Percentiles rank a stretch among this genome's conserved stretches.
These are phyloP conservation scores for Solanum hybrid DNA, from an alignment of 305 asterid species.

Conservation along the genomic window DNA sequence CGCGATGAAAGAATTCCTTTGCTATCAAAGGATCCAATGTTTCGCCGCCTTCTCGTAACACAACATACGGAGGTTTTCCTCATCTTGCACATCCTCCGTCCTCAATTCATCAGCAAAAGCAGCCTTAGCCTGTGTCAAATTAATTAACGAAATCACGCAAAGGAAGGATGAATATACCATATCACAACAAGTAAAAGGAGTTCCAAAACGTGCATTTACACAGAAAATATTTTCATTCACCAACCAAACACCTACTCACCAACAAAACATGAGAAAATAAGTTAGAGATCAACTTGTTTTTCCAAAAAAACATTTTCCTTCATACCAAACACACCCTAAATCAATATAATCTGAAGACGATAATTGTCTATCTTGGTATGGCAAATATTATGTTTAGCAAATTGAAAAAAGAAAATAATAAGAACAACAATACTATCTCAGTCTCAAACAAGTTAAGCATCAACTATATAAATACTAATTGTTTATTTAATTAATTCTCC, in stretches of 20 bases:
- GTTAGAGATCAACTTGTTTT: background rate
- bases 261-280: background rate
- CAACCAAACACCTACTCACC: background rate
- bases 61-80: background rate
- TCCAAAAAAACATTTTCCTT: background rate
- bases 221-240: too few species aligned
- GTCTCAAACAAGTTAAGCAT: background rate
- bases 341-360: background rate
- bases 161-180: too few species aligned
- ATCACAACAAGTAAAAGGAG: too few species aligned
- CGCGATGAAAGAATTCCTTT: background rate
- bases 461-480: background rate
- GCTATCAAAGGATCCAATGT: background rate
- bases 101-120: background rate
- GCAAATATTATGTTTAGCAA: background rate
- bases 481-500: background rate
- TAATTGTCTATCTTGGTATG: background rate
- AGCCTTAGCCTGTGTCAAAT: background rate
- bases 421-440: background rate
- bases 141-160: too few species aligned
- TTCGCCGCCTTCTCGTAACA: background rate
- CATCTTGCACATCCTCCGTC: background rate
- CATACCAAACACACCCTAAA: background rate
- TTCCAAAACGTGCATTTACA: too few species aligned
- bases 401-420: background rate